These are phyloP conservation scores for Suhomyces wounanorum DNA, from an alignment of 1,139 yeast species.

Conservation along the genomic window DNA sequence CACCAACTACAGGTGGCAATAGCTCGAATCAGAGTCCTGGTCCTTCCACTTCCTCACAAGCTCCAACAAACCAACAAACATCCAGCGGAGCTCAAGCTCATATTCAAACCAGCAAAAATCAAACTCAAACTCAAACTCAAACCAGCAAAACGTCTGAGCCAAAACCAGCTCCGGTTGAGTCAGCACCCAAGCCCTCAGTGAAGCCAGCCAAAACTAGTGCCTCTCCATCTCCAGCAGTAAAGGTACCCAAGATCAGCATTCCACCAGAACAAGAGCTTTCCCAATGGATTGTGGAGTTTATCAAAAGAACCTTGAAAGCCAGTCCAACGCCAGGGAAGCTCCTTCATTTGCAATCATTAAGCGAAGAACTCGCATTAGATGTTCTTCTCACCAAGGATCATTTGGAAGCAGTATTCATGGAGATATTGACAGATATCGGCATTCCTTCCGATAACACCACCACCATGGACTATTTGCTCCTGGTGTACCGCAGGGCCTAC, in stretches of 20 bases:
- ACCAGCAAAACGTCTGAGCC: background rate
- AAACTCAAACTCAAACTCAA: too few species aligned
- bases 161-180: background rate
- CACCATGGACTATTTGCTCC: conserved; percentile 51
- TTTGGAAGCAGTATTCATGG: conserved; percentile 55
- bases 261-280: conserved; percentile 26
- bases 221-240: background rate
- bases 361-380: conserved; percentile 35
- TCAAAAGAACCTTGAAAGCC: conserved; percentile 45
- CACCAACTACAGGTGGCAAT: background rate
- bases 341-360: conserved; percentile 39
- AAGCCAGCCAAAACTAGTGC: background rate
- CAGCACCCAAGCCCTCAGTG: background rate
- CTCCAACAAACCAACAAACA: background rate
- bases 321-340: conserved; percentile 25
- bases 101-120: background rate
- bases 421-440: conserved; percentile 56
- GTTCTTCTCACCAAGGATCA: conserved; percentile 28
- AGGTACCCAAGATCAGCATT: background rate
- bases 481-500: conserved; percentile 44
- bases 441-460: conserved; percentile 26
- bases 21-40: background rate
- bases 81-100: background rate
- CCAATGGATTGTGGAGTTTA: conserved; percentile 31
- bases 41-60: background rate